phyloP scores from a whole-genome alignment of 805 yeast species.

The Wickerhamiella parazyma region DNA sequence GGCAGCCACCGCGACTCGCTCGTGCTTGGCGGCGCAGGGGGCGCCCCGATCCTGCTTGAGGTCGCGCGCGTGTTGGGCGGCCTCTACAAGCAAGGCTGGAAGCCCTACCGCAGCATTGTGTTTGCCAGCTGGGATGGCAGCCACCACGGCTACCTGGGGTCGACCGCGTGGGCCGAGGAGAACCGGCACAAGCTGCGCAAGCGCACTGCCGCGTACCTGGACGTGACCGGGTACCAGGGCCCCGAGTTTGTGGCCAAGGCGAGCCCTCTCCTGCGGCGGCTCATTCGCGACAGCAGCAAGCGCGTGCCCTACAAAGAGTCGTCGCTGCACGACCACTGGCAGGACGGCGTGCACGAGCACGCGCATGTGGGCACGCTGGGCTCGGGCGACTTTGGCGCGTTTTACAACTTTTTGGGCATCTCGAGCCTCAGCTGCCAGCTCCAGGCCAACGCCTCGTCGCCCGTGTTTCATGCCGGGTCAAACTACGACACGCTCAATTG shows the following conservation, averaged over 20 bases:
- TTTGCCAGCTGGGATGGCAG: constrained; percentile 77
- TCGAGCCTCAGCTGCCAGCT: constrained; percentile 44
- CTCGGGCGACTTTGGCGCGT: constrained; percentile 49
- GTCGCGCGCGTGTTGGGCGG: constrained; percentile 46
- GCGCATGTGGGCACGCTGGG: constrained; percentile 39
- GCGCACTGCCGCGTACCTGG: constrained; percentile 51
- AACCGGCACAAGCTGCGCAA: constrained; percentile 33
- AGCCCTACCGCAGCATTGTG: constrained; percentile 55
- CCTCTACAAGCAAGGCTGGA: constrained; percentile 46
- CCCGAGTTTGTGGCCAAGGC: constrained; percentile 36
- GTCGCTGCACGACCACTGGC: constrained; percentile 5
- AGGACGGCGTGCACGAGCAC: constrained; percentile 9
- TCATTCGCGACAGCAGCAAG: constrained; percentile 35
- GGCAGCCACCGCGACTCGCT: constrained; percentile 78
- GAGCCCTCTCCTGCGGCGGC: constrained; percentile 43
- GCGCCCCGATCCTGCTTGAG: constrained; percentile 55
- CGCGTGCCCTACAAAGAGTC: constrained; percentile 23
- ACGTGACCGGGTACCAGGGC: constrained; percentile 50
- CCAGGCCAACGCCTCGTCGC: constrained; percentile 31
- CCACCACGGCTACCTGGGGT: constrained; percentile 58
- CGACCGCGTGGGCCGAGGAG: constrained; percentile 66
- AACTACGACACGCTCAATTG: constrained; percentile 53
- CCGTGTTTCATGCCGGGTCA: constrained; percentile 37
- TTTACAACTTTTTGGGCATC: constrained; percentile 30
- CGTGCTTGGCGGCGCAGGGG: constrained; percentile 72